These are phyloP conservation scores for Rhizophagus prolifer DNA, from an alignment of 192 early-diverging fungal species.

Conservation along the genomic window DNA sequence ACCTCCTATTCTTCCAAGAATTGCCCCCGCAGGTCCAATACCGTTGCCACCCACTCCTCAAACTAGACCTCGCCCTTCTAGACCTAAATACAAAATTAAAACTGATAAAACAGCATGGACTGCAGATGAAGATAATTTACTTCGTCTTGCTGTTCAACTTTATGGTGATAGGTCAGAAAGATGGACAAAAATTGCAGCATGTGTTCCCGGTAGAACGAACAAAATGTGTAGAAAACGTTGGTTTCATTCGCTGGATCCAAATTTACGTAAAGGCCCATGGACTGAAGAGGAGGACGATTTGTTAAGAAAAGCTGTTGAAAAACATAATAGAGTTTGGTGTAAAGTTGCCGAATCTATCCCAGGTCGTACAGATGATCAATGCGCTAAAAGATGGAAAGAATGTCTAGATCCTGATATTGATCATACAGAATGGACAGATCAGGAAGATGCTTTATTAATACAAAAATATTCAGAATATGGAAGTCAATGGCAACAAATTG, in stretches of 20 bases:
- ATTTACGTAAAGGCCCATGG: slow-evolving; percentile 78
- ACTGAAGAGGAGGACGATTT: slow-evolving; percentile 74
- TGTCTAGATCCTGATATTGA: slow-evolving; percentile 45
- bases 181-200: slow-evolving; percentile 75
- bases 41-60: neutral
- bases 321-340: slow-evolving; percentile 79
- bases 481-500: slow-evolving; percentile 80
- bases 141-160: slow-evolving; percentile 68
- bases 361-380: slow-evolving; percentile 85
- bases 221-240: slow-evolving; percentile 81
- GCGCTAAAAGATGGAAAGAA: slow-evolving; percentile 86
- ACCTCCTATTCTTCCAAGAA: neutral
- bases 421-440: slow-evolving; percentile 7
- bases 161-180: slow-evolving; percentile 77
- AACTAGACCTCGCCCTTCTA: slow-evolving; percentile 2
- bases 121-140: slow-evolving; percentile 70
- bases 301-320: slow-evolving; percentile 66
- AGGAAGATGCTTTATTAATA: slow-evolving; percentile 19
- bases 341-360: slow-evolving; percentile 74
- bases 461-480: slow-evolving; percentile 50
- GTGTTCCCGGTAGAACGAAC: slow-evolving; percentile 76
- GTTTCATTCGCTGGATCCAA: slow-evolving; percentile 79
- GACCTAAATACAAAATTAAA: slow-evolving; percentile 6
- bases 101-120: slow-evolving; percentile 57
- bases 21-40: neutral